Conservation (phyloP, 768 basidiomycete species). For the Tricholoma terreum region DNA sequence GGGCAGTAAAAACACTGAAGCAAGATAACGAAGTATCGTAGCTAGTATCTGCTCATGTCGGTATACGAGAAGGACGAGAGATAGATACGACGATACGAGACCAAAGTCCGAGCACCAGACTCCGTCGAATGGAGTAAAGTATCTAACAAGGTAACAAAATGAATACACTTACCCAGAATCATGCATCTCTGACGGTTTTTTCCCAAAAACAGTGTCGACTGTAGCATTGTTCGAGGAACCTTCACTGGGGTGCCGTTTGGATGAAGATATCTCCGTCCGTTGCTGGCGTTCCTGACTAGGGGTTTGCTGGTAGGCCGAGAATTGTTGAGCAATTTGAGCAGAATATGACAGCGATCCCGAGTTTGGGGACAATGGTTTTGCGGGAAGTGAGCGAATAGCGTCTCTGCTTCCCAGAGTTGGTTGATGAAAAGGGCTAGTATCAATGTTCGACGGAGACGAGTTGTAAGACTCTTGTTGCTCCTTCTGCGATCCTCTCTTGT, state of each 20-base stretch:
- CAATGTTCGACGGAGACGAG: conserved; percentile 4
- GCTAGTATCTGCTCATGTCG: conserved; percentile 23
- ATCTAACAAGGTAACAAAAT: conserved; percentile 1
- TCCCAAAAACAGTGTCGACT: conserved; percentile 44
- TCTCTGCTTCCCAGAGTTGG: conserved; percentile 16
- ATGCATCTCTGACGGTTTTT: conserved; percentile 72
- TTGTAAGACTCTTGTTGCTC: conserved; percentile 17
- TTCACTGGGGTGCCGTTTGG: conserved; percentile 15
- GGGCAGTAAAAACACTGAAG: conserved; percentile 18
- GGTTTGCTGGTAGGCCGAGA: conserved; percentile 60
- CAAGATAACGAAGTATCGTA: conserved; percentile 33
- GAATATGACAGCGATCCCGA: conserved; percentile 47
- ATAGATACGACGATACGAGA: conserved; percentile 10
- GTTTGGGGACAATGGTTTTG: conserved; percentile 26
- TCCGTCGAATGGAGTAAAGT: not conserved
- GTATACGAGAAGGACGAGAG: conserved; percentile 10
- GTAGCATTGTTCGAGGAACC: conserved; percentile 24
- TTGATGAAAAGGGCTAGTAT: not conserved
- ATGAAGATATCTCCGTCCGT: conserved; percentile 25
- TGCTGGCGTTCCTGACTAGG: conserved; percentile 63
- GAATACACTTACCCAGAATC: conserved; percentile 71
- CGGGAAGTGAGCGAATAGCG: conserved; percentile 22
- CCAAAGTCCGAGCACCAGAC: conserved; percentile 9
- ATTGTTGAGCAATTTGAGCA: conserved; percentile 64
- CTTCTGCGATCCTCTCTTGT: conserved; percentile 26